A percentile compares a stretch with the other conserved stretches of the same genome.
Conservation (phyloP, 306 rosid genomes). For the Rosa lucieae region DNA sequence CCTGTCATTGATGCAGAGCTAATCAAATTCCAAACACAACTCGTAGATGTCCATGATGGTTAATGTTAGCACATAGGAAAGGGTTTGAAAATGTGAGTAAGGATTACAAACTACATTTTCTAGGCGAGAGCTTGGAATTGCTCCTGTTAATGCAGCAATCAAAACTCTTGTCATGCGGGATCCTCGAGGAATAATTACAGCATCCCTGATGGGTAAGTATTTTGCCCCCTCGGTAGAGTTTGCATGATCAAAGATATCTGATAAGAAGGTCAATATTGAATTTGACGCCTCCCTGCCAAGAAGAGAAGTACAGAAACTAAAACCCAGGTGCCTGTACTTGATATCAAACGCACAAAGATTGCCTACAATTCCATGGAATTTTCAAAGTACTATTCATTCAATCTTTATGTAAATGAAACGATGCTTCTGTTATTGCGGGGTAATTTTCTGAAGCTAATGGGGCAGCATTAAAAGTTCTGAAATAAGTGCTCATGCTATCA, state of each 20-base stretch:
- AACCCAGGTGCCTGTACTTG: slow-evolving; percentile 5
- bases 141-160: slow-evolving; percentile 90
- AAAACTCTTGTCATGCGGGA: slow-evolving; percentile 67
- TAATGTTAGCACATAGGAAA: background rate
- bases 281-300: slow-evolving; percentile 91
- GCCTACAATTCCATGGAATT: background rate
- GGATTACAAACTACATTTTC: slow-evolving; percentile 57
- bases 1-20: slow-evolving; percentile 46
- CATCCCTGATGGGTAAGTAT: slow-evolving; percentile 67
- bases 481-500: background rate
- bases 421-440: background rate
- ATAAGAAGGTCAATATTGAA: slow-evolving; percentile 91
- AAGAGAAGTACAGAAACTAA: slow-evolving; percentile 22
- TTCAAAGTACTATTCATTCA: background rate
- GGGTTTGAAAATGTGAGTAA: background rate
- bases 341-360: background rate
- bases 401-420: background rate
- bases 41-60: background rate
- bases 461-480: background rate
- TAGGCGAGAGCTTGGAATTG: slow-evolving; percentile 88
- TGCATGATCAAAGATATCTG: slow-evolving; percentile 83
- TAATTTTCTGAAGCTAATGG: background rate
- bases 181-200: slow-evolving; percentile 82
- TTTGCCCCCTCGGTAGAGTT: slow-evolving; percentile 58
- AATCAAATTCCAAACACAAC: slow-evolving; percentile 21